These are phyloP conservation scores for Saksenaea vasiformis DNA, from an alignment of 371 early-diverging fungal species.

Conservation along the genomic window DNA sequence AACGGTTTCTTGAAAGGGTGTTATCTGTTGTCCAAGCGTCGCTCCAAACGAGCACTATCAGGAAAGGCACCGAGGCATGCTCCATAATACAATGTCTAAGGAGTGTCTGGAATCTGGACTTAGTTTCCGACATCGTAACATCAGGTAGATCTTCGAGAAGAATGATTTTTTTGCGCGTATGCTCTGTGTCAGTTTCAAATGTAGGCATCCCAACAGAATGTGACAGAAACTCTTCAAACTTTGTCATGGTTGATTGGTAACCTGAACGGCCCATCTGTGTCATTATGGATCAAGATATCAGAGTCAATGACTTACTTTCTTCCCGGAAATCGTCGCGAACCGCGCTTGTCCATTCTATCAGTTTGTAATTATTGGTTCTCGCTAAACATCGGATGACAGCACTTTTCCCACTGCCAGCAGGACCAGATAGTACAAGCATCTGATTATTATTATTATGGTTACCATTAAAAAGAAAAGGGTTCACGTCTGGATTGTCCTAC, in stretches of 20 bases:
- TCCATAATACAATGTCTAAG: constrained; percentile 6
- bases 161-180: constrained; percentile 25
- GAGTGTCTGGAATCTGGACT: constrained; percentile 23
- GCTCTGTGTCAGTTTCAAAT: background rate
- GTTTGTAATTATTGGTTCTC: constrained; percentile 9
- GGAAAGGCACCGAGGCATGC: constrained; percentile 6
- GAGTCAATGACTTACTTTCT: background rate
- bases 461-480: background rate
- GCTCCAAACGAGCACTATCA: constrained; percentile 29
- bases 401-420: constrained; percentile 45
- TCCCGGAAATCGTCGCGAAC: constrained; percentile 12
- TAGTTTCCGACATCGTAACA: constrained; percentile 15
- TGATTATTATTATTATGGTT: constrained; percentile 1
- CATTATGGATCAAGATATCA: background rate
- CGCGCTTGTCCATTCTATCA: constrained; percentile 35
- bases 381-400: constrained; percentile 31
- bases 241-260: constrained; percentile 16
- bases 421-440: constrained; percentile 35
- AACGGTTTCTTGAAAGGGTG: background rate
- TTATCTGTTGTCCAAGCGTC: constrained; percentile 19
- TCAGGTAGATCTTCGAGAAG: constrained; percentile 50
- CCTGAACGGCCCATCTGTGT: constrained; percentile 2
- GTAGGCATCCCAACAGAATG: constrained; percentile 12
- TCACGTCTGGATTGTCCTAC: background rate
- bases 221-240: constrained; percentile 22